phyloP scores from a whole-genome alignment of 257 asterid genomes.

The Plantago ovata region DNA sequence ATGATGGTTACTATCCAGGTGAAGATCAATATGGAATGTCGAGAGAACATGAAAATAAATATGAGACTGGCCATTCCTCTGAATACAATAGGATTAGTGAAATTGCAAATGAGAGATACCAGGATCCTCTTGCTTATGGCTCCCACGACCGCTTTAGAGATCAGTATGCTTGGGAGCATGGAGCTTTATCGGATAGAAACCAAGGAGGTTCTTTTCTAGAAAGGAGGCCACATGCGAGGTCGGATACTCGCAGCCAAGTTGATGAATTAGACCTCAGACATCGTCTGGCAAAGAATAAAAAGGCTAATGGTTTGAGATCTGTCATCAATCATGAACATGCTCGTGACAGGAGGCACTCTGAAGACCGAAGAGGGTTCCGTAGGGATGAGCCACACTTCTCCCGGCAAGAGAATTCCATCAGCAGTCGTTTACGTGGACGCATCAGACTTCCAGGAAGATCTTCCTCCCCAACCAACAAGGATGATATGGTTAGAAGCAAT shows the following conservation, averaged over 20 bases:
- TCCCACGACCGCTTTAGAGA: constrained; percentile 40
- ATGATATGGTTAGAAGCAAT: constrained; percentile 40
- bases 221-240: constrained; percentile 48
- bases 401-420: constrained; percentile 42
- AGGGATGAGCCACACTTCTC: constrained; percentile 35
- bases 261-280: constrained; percentile 64
- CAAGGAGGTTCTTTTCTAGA: constrained; percentile 42
- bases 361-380: constrained; percentile 36
- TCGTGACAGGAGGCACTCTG: constrained; percentile 40
- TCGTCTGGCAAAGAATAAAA: constrained; percentile 58
- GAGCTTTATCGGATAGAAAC: constrained; percentile 51
- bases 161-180: constrained; percentile 50
- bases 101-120: constrained; percentile 47
- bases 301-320: constrained; percentile 74
- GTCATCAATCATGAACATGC: constrained; percentile 57
- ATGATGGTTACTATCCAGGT: constrained; percentile 59
- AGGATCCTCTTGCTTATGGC: constrained; percentile 43
- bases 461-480: constrained; percentile 43
- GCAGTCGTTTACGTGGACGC: constrained; percentile 78
- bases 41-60: constrained; percentile 49
- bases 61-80: constrained; percentile 38
- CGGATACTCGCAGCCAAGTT: constrained; percentile 39
- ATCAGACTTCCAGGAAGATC: constrained; percentile 58
- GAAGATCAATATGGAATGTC: constrained; percentile 68
- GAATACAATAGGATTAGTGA: constrained; percentile 46